These are phyloP conservation scores for Raddia guianensis DNA, from an alignment of 176 grass and related monocot species.

Conservation along the genomic window DNA sequence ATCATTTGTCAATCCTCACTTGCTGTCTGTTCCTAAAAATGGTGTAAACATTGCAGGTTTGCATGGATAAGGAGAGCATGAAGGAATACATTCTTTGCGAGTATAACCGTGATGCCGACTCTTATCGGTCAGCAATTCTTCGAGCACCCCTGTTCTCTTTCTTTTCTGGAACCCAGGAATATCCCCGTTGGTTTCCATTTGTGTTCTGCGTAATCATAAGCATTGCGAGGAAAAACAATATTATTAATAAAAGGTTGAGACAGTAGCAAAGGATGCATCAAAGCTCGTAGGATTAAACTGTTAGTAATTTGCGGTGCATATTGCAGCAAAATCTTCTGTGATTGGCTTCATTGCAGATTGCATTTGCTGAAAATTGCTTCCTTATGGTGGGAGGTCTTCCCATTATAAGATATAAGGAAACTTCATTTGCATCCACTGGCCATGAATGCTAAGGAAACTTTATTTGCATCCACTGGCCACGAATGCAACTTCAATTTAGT, in stretches of 20 bases:
- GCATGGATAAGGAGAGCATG: slow-evolving; percentile 70
- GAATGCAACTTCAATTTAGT: not conserved
- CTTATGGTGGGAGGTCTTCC: not conserved
- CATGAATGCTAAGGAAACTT: not conserved
- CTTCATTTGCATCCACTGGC: no score
- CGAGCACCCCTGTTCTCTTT: not conserved
- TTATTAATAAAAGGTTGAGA: not conserved
- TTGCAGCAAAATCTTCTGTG: not conserved
- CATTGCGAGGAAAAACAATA: not conserved
- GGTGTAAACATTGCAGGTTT: slow-evolving; percentile 56
- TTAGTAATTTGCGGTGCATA: not conserved
- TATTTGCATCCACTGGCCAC: not conserved
- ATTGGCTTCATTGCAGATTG: not conserved
- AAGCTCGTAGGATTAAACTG: not conserved
- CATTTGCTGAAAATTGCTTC: not conserved
- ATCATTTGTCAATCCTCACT: not conserved
- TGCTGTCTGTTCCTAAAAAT: slow-evolving; percentile 1
- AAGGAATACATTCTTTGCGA: slow-evolving; percentile 97
- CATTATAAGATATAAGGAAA: not conserved
- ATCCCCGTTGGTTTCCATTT: not conserved
- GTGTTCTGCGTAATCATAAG: not conserved
- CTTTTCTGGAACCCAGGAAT: no score
- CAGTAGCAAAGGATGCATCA: not conserved
- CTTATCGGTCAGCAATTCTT: slow-evolving; percentile 67
- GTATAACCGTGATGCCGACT: slow-evolving; percentile 95